Evolutionary conservation across 2,329 filamentous ascomycete species (phyloP).

Genomic region (Ambrosiella cleistominuta): DNA sequence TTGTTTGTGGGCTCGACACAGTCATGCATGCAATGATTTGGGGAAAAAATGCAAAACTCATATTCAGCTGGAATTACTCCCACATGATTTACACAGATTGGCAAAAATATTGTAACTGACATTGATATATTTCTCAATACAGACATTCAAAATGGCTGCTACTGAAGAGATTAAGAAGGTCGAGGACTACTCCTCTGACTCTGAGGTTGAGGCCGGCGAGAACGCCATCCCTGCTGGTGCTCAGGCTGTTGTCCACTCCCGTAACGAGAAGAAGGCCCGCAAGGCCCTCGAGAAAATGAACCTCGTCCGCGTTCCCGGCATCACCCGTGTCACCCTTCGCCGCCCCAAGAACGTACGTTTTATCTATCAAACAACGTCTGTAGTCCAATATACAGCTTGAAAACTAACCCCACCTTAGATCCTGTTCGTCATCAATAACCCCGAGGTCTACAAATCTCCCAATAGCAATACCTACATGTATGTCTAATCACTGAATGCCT

Average conservation of each 20-base stretch:
- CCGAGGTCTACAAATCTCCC: conserved; percentile 98
- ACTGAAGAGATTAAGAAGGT: conserved; percentile 80
- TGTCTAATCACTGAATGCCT: conserved; percentile 23
- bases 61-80: not conserved
- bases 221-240: conserved; percentile 65
- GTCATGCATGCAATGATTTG: too few species aligned
- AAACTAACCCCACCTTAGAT: conserved; percentile 42
- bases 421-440: conserved; percentile 98
- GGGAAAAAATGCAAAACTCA: not conserved
- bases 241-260: conserved; percentile 82
- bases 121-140: not conserved
- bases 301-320: conserved; percentile 87
- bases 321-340: conserved; percentile 93
- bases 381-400: not conserved
- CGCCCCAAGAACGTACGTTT: conserved; percentile 93
- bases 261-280: conserved; percentile 99
- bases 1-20: too few species aligned
- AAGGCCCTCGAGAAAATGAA: conserved; percentile 99
- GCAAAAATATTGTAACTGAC: not conserved
- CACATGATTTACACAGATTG: not conserved
- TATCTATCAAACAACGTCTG: not conserved
- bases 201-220: conserved; percentile 63
- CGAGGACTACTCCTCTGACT: conserved; percentile 51
- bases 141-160: conserved; percentile 58
- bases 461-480: conserved; percentile 99